phyloP scores from a whole-genome alignment of 129 eudicot species.

The Escallonia herrerae region DNA sequence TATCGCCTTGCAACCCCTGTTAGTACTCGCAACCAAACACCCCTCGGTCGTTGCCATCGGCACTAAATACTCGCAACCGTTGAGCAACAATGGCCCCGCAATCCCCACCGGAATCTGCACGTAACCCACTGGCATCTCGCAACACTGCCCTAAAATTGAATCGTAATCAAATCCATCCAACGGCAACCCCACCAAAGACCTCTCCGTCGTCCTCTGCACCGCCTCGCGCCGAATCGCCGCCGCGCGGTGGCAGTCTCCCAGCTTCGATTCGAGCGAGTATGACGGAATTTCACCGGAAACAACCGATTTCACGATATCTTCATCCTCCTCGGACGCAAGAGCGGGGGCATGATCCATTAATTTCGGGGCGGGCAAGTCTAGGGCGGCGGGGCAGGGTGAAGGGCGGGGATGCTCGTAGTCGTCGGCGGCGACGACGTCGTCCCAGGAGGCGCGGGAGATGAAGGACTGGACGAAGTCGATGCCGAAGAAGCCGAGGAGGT shows the following conservation, averaged over 20 bases:
- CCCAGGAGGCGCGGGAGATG: conserved; percentile 28
- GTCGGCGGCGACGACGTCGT: conserved; percentile 13
- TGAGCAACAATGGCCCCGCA: conserved; percentile 47
- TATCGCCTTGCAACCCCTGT: conserved; percentile 48
- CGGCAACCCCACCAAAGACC: conserved; percentile 27
- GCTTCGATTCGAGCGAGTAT: conserved; percentile 31
- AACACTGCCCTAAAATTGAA: conserved; percentile 43
- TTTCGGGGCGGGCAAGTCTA: conserved; percentile 4
- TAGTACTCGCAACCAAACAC: conserved; percentile 53
- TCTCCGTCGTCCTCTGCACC: conserved; percentile 28
- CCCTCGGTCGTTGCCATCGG: conserved; percentile 58
- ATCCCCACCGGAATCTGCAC: conserved; percentile 46
- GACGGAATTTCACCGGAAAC: conserved; percentile 29
- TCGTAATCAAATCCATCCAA: conserved; percentile 41
- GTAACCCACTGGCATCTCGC: conserved; percentile 49
- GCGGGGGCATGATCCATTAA: not conserved
- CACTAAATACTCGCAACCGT: conserved; percentile 36
- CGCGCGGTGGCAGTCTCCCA: conserved; percentile 34
- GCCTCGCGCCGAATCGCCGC: conserved; percentile 43
- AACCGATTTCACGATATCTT: conserved; percentile 30
- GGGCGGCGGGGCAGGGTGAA: not conserved
- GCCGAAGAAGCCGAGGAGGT: conserved; percentile 62
- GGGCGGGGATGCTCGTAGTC: conserved; percentile 6
- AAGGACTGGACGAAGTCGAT: conserved; percentile 65
- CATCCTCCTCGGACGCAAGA: conserved; percentile 25